Percentiles rank a stretch among this genome's conserved stretches.
Conservation (phyloP, 1,284 basidiomycete species). For the Puccinia brachypodii region DNA sequence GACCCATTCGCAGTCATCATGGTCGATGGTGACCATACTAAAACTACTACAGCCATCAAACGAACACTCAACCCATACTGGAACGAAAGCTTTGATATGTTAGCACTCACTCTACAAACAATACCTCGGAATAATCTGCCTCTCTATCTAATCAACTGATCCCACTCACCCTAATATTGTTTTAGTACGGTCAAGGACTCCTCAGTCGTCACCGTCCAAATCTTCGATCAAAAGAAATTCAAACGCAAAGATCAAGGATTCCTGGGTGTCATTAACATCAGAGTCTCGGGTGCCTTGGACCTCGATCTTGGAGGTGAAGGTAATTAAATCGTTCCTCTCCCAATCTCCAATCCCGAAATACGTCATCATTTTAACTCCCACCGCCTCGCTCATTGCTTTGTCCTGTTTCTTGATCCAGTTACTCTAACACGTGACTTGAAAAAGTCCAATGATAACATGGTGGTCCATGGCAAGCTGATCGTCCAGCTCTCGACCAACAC, state of each 20-base stretch:
- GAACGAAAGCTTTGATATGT: constrained; percentile 92
- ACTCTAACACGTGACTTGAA: constrained; percentile 77
- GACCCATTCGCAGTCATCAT: constrained; percentile 94
- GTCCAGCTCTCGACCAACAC: constrained; percentile 81
- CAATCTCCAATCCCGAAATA: neutral
- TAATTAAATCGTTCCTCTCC: neutral
- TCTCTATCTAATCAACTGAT: neutral
- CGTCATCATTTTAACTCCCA: neutral
- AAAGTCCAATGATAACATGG: constrained; percentile 80
- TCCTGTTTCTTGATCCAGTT: constrained; percentile 61
- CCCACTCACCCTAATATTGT: neutral
- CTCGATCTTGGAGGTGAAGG: constrained; percentile 84
- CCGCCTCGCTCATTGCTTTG: neutral
- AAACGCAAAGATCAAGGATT: constrained; percentile 93
- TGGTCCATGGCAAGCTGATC: constrained; percentile 80
- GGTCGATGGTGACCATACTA: constrained; percentile 89
- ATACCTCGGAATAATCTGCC: no score
- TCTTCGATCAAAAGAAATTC: constrained; percentile 96
- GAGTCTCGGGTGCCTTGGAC: constrained; percentile 84
- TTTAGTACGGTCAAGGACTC: constrained; percentile 81
- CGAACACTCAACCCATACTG: constrained; percentile 87
- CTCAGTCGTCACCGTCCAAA: constrained; percentile 87
- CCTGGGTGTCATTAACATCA: constrained; percentile 87
- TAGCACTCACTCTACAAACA: constrained; percentile 64
- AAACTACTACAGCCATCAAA: constrained; percentile 85